A percentile compares a stretch with the other conserved stretches of the same genome.
phyloP scores from a whole-genome alignment of 768 basidiomycete genomes.

The Podaxis carcinomalis region DNA sequence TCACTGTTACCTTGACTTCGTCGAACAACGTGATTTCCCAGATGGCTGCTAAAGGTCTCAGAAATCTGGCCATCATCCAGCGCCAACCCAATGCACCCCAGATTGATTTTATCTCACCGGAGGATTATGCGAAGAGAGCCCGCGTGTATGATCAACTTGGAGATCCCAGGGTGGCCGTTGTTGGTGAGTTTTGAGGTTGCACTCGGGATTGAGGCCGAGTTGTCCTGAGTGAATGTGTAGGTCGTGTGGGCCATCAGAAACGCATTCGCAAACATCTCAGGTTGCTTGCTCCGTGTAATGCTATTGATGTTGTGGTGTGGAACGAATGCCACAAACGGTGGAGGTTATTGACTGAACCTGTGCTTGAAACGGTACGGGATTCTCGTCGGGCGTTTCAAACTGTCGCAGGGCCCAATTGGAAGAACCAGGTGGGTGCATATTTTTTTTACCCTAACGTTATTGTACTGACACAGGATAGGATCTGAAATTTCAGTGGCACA shows the following conservation, averaged over 20 bases:
- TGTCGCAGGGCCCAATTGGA: conserved; percentile 18
- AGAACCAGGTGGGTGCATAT: conserved; percentile 24
- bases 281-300: conserved; percentile 55
- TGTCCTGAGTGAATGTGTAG: conserved; percentile 29
- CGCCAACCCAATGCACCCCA: conserved; percentile 54
- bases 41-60: conserved; percentile 64
- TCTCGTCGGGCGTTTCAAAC: conserved; percentile 23
- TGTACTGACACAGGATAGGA: conserved; percentile 40
- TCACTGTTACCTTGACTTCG: conserved; percentile 68
- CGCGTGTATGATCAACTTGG: conserved; percentile 77
- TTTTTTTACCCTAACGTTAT: neutral
- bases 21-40: conserved; percentile 63
- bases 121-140: conserved; percentile 63
- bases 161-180: conserved; percentile 64
- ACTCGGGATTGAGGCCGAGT: neutral
- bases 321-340: conserved; percentile 79
- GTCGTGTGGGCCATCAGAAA: conserved; percentile 78
- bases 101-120: conserved; percentile 47
- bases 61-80: conserved; percentile 65
- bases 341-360: conserved; percentile 57
- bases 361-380: conserved; percentile 38
- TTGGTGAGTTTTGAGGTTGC: conserved; percentile 44
- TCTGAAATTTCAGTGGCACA: conserved; percentile 78
- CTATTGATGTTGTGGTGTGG: conserved; percentile 78
- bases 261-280: conserved; percentile 71